Evolutionary conservation across 441 rosid species (phyloP).

Genomic region (Eutrema salsugineum): DNA sequence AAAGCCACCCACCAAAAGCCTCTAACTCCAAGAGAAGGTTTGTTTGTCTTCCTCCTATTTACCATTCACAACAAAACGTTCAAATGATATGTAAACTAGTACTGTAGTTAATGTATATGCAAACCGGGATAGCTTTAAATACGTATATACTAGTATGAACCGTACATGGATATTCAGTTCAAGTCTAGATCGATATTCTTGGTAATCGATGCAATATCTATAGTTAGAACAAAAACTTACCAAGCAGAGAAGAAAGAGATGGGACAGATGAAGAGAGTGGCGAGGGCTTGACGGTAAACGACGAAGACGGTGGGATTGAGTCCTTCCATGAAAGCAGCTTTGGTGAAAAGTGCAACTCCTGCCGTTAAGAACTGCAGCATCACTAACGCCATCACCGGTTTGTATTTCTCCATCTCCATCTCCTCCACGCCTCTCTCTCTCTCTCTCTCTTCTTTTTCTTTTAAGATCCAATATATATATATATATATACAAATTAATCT

Average conservation of each 20-base stretch:
- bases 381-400: slow-evolving; percentile 44
- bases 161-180: neutral
- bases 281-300: slow-evolving; percentile 53
- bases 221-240: neutral
- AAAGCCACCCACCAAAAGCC: slow-evolving; percentile 52
- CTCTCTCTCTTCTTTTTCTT: neutral
- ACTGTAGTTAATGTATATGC: neutral
- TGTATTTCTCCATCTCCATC: slow-evolving; percentile 30
- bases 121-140: neutral
- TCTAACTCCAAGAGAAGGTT: slow-evolving; percentile 41
- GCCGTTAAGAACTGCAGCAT: slow-evolving; percentile 46
- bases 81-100: neutral
- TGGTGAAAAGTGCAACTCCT: slow-evolving; percentile 40
- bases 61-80: neutral
- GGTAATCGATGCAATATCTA: neutral
- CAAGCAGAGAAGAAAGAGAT: slow-evolving; percentile 34
- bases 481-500: neutral
- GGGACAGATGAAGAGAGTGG: slow-evolving; percentile 51
- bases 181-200: neutral
- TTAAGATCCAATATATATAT: neutral
- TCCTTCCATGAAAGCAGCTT: slow-evolving; percentile 50
- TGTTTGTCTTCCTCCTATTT: slow-evolving; percentile 29
- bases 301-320: slow-evolving; percentile 53
- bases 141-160: neutral
- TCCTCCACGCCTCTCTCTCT: neutral